These are phyloP conservation scores for Yarrowia keelungensis DNA, from an alignment of 805 yeast species.

Conservation along the genomic window DNA sequence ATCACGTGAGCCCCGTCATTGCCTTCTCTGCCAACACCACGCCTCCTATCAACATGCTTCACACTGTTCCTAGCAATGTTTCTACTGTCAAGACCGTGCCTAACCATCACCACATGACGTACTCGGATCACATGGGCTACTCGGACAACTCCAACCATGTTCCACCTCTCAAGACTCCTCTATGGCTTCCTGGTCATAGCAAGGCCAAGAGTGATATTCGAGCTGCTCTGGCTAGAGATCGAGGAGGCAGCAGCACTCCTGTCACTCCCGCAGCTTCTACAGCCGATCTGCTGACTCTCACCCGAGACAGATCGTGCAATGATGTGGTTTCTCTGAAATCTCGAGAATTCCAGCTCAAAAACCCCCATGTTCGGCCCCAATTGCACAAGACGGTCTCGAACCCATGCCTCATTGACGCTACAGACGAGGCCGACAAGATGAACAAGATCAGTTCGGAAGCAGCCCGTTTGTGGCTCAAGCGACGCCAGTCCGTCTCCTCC, in stretches of 20 bases:
- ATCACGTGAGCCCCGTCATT: conserved; percentile 1
- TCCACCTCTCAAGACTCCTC: conserved; percentile 10
- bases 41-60: conserved; percentile 32
- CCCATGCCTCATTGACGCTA: conserved; percentile 7
- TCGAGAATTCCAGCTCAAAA: conserved; percentile 20
- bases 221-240: conserved; percentile 16
- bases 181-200: conserved; percentile 17
- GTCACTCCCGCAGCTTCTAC: conserved; percentile 7
- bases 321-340: conserved; percentile 19
- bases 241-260: background rate
- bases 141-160: background rate
- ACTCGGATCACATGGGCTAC: conserved; percentile 9
- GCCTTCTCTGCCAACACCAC: conserved; percentile 26
- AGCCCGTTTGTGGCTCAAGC: conserved; percentile 12
- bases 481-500: background rate
- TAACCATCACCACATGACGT: background rate
- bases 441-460: conserved; percentile 16
- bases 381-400: conserved; percentile 21
- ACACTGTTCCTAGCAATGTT: background rate
- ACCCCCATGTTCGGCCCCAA: background rate
- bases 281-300: conserved; percentile 3
- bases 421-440: conserved; percentile 15
- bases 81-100: background rate
- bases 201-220: conserved; percentile 21
- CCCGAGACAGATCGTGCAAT: background rate